Evolutionary conservation across 345 rosid species (phyloP).

Genomic region (Brassica juncea): DNA sequence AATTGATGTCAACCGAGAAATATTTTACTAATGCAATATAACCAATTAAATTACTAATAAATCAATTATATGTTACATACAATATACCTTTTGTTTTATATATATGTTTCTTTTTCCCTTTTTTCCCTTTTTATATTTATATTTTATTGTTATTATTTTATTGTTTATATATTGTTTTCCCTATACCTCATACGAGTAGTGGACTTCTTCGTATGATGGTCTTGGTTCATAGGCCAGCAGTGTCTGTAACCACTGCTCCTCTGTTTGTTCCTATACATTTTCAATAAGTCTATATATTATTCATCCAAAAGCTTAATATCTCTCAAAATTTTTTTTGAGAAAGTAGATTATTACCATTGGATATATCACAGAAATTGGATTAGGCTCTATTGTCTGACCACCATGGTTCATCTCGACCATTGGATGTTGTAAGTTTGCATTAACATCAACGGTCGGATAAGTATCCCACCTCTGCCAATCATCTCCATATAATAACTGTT

Average conservation of each 20-base stretch:
- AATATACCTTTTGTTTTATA: background rate
- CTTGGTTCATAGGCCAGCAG: background rate
- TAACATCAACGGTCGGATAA: conserved; percentile 14
- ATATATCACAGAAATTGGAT: background rate
- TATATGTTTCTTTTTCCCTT: background rate
- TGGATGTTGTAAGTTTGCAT: background rate
- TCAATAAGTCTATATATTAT: background rate
- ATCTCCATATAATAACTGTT: conserved; percentile 22
- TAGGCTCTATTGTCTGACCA: conserved; percentile 2
- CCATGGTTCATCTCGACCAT: conserved; percentile 5
- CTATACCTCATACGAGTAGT: conserved; percentile 14
- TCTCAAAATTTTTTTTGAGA: background rate
- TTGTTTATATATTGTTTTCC: too few relatives aligned
- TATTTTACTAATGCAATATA: background rate
- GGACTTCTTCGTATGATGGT: background rate
- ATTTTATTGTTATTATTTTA: background rate
- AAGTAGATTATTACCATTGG: background rate
- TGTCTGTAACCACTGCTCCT: conserved; percentile 2
- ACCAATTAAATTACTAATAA: background rate
- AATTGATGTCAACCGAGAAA: background rate
- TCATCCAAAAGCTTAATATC: background rate
- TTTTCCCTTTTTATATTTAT: background rate
- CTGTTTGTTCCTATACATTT: conserved; percentile 1
- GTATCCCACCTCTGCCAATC: conserved; percentile 28
- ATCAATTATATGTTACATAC: background rate